Percentiles rank a stretch among this genome's conserved stretches.
Conservation (phyloP, 306 rosid species). For the Alnus glutinosa region DNA sequence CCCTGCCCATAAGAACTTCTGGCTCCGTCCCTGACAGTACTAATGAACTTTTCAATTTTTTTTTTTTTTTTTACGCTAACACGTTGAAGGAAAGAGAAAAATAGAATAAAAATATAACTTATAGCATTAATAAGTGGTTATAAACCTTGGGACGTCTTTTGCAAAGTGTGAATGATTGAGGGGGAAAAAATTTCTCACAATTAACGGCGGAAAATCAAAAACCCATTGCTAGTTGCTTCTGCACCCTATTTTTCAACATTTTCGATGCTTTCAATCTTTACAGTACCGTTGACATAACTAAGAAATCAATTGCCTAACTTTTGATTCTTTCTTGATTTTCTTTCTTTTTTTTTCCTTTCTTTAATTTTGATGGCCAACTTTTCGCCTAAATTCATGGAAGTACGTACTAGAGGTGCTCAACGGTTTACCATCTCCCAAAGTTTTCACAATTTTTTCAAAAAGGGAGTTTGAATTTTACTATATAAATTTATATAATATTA, state of each 20-base stretch:
- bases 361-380: not conserved
- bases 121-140: no score
- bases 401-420: not conserved
- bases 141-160: no score
- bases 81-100: no score
- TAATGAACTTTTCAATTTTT: no score
- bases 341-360: not conserved
- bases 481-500: no score
- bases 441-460: not conserved
- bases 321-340: slow-evolving; percentile 11
- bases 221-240: not conserved
- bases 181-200: not conserved
- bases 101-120: no score
- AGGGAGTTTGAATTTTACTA: no score
- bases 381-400: not conserved
- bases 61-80: no score
- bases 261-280: not conserved
- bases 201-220: not conserved
- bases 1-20: no score
- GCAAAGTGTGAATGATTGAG: not conserved
- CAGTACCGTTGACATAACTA: slow-evolving; percentile 11
- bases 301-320: slow-evolving; percentile 2
- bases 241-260: not conserved
- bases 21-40: no score
- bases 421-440: not conserved